Evolutionary conservation across 768 basidiomycete genomes (phyloP).

Genomic region (Phanerodontia chrysosporium): DNA sequence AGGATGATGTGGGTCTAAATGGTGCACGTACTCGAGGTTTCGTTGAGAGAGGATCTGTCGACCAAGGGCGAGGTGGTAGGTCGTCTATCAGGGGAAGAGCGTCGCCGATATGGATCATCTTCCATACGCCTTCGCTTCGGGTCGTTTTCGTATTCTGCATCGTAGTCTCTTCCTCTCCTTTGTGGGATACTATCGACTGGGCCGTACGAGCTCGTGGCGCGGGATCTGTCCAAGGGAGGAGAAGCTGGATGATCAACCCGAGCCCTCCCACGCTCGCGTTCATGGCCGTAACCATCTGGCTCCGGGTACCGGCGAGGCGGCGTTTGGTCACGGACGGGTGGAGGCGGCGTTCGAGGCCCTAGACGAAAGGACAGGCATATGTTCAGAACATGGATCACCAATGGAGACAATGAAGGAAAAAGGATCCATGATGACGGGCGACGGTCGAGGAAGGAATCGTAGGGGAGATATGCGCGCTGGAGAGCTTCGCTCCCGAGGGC

Average conservation of each 20-base stretch:
- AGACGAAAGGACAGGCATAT: conserved; percentile 34
- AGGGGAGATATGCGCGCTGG: conserved; percentile 18
- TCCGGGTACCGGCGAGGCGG: conserved; percentile 10
- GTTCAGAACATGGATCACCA: conserved; percentile 28
- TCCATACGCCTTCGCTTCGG: conserved; percentile 23
- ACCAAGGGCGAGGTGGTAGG: not conserved
- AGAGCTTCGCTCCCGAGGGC: conserved; percentile 46
- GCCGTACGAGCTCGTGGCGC: not conserved
- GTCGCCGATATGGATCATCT: not conserved
- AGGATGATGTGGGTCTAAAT: too few species aligned
- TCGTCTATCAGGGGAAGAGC: not conserved
- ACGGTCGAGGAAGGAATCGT: conserved; percentile 34
- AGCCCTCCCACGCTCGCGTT: not conserved
- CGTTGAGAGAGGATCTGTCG: not conserved
- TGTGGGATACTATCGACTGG: conserved; percentile 14
- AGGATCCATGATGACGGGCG: conserved; percentile 41
- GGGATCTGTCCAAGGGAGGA: not conserved
- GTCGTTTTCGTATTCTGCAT: conserved; percentile 13
- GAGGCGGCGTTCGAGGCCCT: conserved; percentile 46
- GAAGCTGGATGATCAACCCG: conserved; percentile 8
- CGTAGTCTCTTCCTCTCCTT: conserved; percentile 18
- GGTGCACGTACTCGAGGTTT: not conserved
- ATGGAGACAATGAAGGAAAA: conserved; percentile 28
- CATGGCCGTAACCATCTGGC: conserved; percentile 3
- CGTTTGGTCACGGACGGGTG: conserved; percentile 29